Conservation (phyloP, 2,329 filamentous ascomycete species). For the Aspergillus sojae region DNA sequence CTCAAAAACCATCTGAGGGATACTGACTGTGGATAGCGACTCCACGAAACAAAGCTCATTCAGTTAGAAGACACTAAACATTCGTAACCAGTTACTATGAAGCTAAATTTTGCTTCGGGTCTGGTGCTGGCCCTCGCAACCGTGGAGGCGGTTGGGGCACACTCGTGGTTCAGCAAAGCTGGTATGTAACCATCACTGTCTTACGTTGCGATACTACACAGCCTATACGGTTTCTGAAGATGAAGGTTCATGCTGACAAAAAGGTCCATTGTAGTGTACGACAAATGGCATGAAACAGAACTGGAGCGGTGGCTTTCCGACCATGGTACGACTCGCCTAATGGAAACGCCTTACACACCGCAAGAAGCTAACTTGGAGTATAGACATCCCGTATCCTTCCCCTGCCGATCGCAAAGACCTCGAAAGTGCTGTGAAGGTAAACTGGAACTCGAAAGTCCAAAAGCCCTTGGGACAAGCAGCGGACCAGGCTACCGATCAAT, state of each 20-base stretch:
- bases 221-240: background rate
- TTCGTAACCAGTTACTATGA: conserved; percentile 63
- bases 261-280: conserved; percentile 70
- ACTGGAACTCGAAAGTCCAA: conserved; percentile 82
- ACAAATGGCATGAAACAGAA: conserved; percentile 98
- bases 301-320: conserved; percentile 96
- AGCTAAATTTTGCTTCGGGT: conserved; percentile 68
- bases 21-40: background rate
- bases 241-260: conserved; percentile 4
- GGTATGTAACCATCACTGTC: conserved; percentile 60
- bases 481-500: conserved; percentile 73
- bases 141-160: conserved; percentile 66
- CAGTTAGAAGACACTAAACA: background rate
- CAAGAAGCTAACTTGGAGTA: conserved; percentile 5
- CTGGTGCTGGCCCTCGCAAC: conserved; percentile 73
- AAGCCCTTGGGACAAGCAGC: conserved; percentile 75
- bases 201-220: background rate
- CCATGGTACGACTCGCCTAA: conserved; percentile 53
- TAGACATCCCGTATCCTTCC: conserved; percentile 80
- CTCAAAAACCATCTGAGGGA: background rate
- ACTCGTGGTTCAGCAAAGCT: conserved; percentile 83
- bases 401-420: conserved; percentile 91
- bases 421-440: conserved; percentile 83
- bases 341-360: background rate
- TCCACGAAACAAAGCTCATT: background rate